A percentile compares a stretch with the other conserved stretches of the same genome.
Evolutionary conservation across 1,139 yeast species (phyloP).

Genomic region (Oligophagozyma castellii): DNA sequence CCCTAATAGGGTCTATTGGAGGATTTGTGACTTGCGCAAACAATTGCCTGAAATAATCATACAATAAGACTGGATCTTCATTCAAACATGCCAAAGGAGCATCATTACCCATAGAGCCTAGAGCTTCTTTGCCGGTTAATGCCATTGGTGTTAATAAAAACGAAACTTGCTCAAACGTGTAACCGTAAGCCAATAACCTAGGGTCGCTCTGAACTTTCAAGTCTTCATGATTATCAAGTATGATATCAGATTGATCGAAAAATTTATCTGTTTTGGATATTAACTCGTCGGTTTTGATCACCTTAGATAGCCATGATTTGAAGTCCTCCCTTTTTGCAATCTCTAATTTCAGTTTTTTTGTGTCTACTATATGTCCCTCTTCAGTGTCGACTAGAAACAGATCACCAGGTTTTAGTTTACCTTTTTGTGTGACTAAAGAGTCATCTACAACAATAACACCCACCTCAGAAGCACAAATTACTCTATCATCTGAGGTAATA

Average conservation of each 20-base stretch:
- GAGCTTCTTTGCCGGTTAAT: conserved; percentile 75
- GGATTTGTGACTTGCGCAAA: conserved; percentile 99
- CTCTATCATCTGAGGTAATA: conserved; percentile 85
- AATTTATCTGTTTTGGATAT: conserved; percentile 30
- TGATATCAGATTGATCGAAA: conserved; percentile 14
- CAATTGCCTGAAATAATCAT: conserved; percentile 89
- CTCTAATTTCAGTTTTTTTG: conserved; percentile 65
- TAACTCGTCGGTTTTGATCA: conserved; percentile 72
- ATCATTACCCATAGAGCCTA: conserved; percentile 98
- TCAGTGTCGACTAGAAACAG: conserved; percentile 91
- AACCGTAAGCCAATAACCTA: conserved; percentile 75
- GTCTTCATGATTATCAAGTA: conserved; percentile 18
- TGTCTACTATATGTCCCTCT: conserved; percentile 87
- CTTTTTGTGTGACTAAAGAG: conserved; percentile 72
- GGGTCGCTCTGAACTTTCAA: conserved; percentile 63
- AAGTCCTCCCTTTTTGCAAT: conserved; percentile 85
- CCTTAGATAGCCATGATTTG: conserved; percentile 83
- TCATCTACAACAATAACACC: conserved; percentile 90
- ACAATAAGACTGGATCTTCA: conserved; percentile 79
- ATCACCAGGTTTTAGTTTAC: conserved; percentile 91
- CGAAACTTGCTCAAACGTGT: conserved; percentile 82
- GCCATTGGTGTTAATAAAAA: conserved; percentile 91
- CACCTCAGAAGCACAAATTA: conserved; percentile 96
- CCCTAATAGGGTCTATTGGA: conserved; percentile 96
- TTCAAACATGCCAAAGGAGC: conserved; percentile 93